Evolutionary conservation across 2,329 filamentous ascomycete genomes (phyloP).

Genomic region (Pseudogymnoascus sp.): DNA sequence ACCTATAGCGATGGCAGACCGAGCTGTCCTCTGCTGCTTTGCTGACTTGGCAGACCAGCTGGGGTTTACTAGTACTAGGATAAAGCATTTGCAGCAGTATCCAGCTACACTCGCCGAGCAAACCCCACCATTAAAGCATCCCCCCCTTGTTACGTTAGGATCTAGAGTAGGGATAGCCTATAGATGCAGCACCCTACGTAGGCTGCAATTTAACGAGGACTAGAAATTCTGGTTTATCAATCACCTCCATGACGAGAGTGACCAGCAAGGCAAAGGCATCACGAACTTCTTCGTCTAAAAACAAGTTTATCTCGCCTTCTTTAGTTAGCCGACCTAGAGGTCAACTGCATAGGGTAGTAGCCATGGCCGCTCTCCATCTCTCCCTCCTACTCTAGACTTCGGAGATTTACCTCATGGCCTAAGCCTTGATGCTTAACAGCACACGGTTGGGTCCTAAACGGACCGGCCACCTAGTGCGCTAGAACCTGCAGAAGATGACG

Average conservation of each 20-base stretch:
- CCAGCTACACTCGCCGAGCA: constrained; percentile 4
- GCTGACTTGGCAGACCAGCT: constrained; percentile 11
- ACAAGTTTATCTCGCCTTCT: constrained; percentile 18
- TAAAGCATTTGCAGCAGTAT: constrained; percentile 12
- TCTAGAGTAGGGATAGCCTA: not conserved
- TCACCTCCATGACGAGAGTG: constrained; percentile 13
- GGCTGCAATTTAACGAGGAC: constrained; percentile 13
- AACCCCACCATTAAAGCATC: not conserved
- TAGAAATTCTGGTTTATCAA: constrained; percentile 15
- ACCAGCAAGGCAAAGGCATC: constrained; percentile 13
- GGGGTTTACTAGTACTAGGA: constrained; percentile 7
- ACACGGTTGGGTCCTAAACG: not conserved
- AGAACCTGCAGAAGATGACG: not conserved
- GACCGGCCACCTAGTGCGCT: not conserved
- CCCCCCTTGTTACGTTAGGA: constrained; percentile 14
- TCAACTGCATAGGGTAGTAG: not conserved
- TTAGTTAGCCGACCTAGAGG: constrained; percentile 11
- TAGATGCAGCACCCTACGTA: constrained; percentile 1
- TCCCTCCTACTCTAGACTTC: not conserved
- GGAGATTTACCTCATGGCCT: not conserved
- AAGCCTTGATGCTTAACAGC: not conserved
- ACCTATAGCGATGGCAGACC: constrained; percentile 6
- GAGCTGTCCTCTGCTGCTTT: not conserved
- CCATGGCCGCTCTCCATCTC: not conserved
- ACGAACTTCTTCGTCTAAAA: constrained; percentile 17